Evolutionary conservation across 1,284 basidiomycete species (phyloP).

Genomic region (Volvariella surrecta): DNA sequence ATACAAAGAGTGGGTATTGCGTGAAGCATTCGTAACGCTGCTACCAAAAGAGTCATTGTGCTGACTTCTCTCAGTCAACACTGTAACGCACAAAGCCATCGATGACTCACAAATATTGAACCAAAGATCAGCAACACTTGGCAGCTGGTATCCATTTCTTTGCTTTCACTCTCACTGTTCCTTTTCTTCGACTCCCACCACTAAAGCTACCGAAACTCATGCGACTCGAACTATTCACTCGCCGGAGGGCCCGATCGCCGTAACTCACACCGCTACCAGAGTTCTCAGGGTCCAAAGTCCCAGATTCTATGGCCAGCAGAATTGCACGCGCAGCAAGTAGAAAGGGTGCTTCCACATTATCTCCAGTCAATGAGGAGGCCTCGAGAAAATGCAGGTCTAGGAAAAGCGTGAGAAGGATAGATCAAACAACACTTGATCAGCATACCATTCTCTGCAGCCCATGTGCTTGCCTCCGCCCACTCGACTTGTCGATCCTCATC

Average conservation of each 20-base stretch:
- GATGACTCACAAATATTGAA: not conserved
- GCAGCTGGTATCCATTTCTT: slow-evolving; percentile 49
- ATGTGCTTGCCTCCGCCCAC: slow-evolving; percentile 87
- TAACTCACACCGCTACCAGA: slow-evolving; percentile 93
- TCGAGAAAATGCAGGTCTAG: slow-evolving; percentile 89
- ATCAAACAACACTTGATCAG: slow-evolving; percentile 6
- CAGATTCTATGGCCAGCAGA: slow-evolving; percentile 89
- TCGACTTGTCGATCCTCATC: slow-evolving; percentile 95
- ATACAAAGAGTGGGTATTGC: too few relatives aligned
- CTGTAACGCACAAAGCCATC: too few relatives aligned
- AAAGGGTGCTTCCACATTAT: slow-evolving; percentile 93
- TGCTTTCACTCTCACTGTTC: slow-evolving; percentile 48
- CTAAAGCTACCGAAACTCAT: slow-evolving; percentile 75
- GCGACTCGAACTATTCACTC: slow-evolving; percentile 79
- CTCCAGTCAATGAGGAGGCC: slow-evolving; percentile 85
- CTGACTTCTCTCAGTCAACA: too few relatives aligned
- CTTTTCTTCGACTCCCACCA: slow-evolving; percentile 42
- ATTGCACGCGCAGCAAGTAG: slow-evolving; percentile 86
- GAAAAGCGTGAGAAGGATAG: not conserved
- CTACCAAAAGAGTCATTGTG: too few relatives aligned
- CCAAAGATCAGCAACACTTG: slow-evolving; percentile 37
- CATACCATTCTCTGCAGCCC: slow-evolving; percentile 90
- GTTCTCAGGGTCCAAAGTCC: slow-evolving; percentile 86
- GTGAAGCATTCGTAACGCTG: too few relatives aligned
- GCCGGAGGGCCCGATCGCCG: slow-evolving; percentile 84